Conservation (phyloP, 257 asterid species). For the Nyctanthes arbortristis region DNA sequence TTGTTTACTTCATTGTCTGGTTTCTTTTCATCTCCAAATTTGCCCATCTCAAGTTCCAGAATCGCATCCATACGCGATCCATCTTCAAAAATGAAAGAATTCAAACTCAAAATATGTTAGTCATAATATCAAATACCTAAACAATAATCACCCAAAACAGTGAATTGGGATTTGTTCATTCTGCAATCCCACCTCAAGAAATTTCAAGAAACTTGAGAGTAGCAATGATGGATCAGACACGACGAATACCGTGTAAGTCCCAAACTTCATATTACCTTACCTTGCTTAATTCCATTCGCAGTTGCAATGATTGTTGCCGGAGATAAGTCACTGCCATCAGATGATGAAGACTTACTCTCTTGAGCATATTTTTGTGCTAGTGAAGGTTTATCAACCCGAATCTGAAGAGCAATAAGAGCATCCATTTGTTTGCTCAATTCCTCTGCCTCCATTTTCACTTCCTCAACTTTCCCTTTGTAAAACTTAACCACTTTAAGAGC, state of each 20-base stretch:
- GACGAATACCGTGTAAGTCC: background rate
- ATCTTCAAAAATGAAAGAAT: conserved; percentile 25
- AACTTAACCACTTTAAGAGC: no score
- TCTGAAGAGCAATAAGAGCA: conserved; percentile 72
- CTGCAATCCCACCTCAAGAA: background rate
- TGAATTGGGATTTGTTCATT: background rate
- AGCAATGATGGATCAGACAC: no score
- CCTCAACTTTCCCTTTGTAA: no score
- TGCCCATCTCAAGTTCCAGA: conserved; percentile 68
- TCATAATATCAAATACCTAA: background rate
- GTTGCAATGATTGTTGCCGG: conserved; percentile 50
- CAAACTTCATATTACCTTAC: conserved; percentile 26
- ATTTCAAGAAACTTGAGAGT: background rate
- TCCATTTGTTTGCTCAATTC: no score
- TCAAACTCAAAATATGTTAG: background rate
- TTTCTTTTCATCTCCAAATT: conserved; percentile 12
- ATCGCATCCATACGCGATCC: conserved; percentile 44
- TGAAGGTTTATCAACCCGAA: conserved; percentile 53
- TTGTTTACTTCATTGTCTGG: conserved; percentile 14
- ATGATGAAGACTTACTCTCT: conserved; percentile 3
- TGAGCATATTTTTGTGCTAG: conserved; percentile 18
- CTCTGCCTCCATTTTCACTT: no score
- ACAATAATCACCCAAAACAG: background rate
- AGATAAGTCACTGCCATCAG: background rate
- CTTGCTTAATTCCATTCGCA: conserved; percentile 37